phyloP scores from a whole-genome alignment of 2,329 filamentous ascomycete species.

The Ophioceras dolichostomum region DNA sequence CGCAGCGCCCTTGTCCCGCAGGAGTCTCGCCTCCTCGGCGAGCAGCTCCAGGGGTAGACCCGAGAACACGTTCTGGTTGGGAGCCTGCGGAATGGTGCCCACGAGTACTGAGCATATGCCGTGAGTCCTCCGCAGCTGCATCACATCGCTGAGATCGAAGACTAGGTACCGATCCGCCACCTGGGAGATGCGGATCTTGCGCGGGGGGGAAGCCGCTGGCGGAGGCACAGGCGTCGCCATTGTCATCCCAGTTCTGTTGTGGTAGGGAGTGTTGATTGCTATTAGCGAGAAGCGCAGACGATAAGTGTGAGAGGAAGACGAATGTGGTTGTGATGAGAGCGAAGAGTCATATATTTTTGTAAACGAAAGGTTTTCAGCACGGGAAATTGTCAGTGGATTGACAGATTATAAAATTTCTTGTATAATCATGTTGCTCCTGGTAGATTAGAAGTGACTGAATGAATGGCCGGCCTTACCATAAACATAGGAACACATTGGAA shows the following conservation, averaged over 20 bases:
- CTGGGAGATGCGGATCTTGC: constrained; percentile 67
- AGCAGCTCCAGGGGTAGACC: constrained; percentile 82
- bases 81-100: constrained; percentile 81
- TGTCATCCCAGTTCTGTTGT: neutral
- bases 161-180: constrained; percentile 75
- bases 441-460: no score
- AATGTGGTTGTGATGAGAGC: no score
- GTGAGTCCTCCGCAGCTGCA: constrained; percentile 65
- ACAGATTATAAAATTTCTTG: constrained; percentile 37
- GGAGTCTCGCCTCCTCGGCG: constrained; percentile 74
- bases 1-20: constrained; percentile 65
- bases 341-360: no score
- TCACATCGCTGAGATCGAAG: constrained; percentile 74
- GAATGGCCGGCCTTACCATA: no score
- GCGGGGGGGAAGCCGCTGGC: constrained; percentile 9
- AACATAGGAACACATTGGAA: no score
- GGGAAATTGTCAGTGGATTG: constrained; percentile 42
- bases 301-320: no score
- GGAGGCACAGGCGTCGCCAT: constrained; percentile 8
- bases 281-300: no score
- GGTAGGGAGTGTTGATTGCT: no score
- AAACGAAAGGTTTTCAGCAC: constrained; percentile 26
- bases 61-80: constrained; percentile 89
- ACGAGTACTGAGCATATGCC: constrained; percentile 78
- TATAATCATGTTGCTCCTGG: constrained; percentile 32